Evolutionary conservation across 371 early-diverging fungal species (phyloP).

Genomic region (Mortierella sp.): DNA sequence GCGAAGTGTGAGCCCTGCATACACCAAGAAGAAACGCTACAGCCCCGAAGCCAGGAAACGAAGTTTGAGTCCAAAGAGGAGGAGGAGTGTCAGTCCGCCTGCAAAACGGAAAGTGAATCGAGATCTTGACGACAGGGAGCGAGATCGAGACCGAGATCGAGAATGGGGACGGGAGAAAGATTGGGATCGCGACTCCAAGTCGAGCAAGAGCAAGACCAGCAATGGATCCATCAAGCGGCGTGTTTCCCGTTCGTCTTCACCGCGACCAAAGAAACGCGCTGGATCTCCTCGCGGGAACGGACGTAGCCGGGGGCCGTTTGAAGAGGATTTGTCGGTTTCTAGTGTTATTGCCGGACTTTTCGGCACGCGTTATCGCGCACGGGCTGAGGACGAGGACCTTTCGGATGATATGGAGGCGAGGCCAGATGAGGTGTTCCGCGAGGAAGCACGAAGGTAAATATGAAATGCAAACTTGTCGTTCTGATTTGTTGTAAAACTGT

Average conservation of each 20-base stretch:
- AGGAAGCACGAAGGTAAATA: conserved; percentile 67
- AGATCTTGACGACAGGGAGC: conserved; percentile 26
- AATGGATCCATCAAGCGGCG: conserved; percentile 14
- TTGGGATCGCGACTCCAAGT: conserved; percentile 1
- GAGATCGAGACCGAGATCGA: conserved; percentile 24
- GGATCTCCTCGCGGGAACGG: conserved; percentile 26
- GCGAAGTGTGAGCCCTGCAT: conserved; percentile 27
- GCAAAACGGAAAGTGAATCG: conserved; percentile 28
- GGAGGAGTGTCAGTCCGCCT: conserved; percentile 24
- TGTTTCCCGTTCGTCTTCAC: conserved; percentile 25
- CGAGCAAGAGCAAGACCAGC: conserved; percentile 13
- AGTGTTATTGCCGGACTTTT: conserved; percentile 64
- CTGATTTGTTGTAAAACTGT: too few relatives aligned
- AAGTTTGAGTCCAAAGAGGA: conserved; percentile 27
- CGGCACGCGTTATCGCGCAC: conserved; percentile 57
- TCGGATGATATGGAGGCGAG: conserved; percentile 76
- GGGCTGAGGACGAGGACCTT: conserved; percentile 55
- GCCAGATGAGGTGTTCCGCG: conserved; percentile 65
- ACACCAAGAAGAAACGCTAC: conserved; percentile 21
- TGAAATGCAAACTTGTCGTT: too few relatives aligned
- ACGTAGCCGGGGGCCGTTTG: conserved; percentile 55
- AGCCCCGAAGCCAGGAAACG: conserved; percentile 35
- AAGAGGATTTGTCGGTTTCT: conserved; percentile 63
- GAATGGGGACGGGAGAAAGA: conserved; percentile 25
- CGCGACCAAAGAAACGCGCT: conserved; percentile 21